phyloP scores from a whole-genome alignment of 495 filamentous ascomycete genomes.

The Chaetomidium leptoderma region DNA sequence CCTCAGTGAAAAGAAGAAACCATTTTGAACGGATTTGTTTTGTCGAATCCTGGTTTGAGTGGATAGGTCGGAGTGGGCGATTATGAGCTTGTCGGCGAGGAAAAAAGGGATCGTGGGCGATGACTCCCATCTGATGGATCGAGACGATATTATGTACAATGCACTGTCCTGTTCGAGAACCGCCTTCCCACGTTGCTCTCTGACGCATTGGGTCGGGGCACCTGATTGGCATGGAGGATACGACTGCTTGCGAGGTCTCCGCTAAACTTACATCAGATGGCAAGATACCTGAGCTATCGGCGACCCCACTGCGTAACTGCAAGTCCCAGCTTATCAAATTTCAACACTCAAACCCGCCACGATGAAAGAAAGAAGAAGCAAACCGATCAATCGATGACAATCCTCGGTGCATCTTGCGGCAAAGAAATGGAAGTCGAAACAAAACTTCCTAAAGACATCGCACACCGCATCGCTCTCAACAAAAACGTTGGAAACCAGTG shows the following conservation, averaged over 20 bases:
- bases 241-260: too few species aligned
- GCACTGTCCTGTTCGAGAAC: not conserved
- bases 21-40: not conserved
- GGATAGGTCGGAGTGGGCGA: not conserved
- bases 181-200: too few species aligned
- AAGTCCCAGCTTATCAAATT: not conserved
- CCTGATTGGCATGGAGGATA: too few species aligned
- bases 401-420: not conserved
- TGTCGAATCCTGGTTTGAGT: not conserved
- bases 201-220: not conserved
- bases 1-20: slow-evolving; percentile 11
- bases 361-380: not conserved
- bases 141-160: not conserved
- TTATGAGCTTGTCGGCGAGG: not conserved
- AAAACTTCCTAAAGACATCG: not conserved
- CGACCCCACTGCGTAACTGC: not conserved
- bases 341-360: not conserved
- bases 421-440: not conserved
- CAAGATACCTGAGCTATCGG: not conserved
- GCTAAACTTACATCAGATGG: not conserved
- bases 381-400: not conserved
- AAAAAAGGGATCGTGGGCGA: not conserved
- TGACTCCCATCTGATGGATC: slow-evolving; percentile 1
- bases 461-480: not conserved
- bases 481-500: not conserved